Evolutionary conservation across 1,284 basidiomycete genomes (phyloP), one percentile per base, ranked within the genome.

Genomic region (Fomes fomentarius): DNA sequence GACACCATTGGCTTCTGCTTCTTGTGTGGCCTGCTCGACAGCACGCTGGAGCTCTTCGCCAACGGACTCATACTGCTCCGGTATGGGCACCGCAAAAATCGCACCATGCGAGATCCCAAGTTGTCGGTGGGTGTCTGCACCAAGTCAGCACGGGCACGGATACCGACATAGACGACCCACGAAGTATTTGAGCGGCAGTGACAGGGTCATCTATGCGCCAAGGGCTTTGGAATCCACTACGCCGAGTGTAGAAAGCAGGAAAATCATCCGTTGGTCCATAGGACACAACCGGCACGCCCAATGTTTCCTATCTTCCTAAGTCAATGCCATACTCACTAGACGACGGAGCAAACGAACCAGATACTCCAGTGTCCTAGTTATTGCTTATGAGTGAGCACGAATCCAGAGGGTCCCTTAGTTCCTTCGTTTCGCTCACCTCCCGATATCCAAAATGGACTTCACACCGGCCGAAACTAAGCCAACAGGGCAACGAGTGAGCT

Each of bases 381-480:
- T 2, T 90, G 47, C 26, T 24, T 22, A 49, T 2, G 25, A n/a
- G 7, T 33, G 1, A 38, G 41, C 8, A 17, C 11, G 14, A 11
- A 1, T 19, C n/a, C n/a, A n/a, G n/a, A n/a, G n/a, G n/a, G n/a
- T n/a, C n/a, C n/a, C n/a, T n/a, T n/a, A n/a, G n/a, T n/a, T n/a
- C n/a, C 11, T 4, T 12, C 3, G 41, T 7, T 68, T 41, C 57
- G n/a, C n/a, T 43, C 61, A 84, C 89, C 82, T 79, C 50, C 92
- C 91, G 58, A 99, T 96, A 71, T 98, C 96, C 47, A 99, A 74
- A 61, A 99, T 98, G 0, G 92, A 95, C 70, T 99, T 99, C 31
- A 94, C 89, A 3, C 97, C 97, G 2, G 95, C 92, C 37, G 96
- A 97, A 21, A 99, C 88, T 34, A 99, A 82, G 8, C 91, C 92